Conservation (phyloP, 805 yeast genomes). For the Candida insectorum region DNA sequence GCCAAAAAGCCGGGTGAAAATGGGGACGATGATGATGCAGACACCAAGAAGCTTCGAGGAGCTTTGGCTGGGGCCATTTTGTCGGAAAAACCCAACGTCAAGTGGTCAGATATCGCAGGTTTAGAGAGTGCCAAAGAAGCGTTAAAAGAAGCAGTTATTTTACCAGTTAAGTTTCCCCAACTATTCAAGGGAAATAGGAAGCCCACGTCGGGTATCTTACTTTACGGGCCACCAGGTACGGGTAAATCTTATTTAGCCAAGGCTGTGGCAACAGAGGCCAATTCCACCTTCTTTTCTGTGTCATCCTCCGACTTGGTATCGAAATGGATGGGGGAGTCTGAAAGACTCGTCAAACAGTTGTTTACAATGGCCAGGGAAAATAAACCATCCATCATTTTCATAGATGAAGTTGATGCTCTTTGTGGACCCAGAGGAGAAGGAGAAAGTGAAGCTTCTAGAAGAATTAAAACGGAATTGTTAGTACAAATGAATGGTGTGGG, state of each 20-base stretch:
- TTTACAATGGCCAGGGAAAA: constrained; percentile 95
- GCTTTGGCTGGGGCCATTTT: constrained; percentile 91
- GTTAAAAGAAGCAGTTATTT: constrained; percentile 91
- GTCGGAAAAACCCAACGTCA: constrained; percentile 86
- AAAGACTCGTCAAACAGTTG: constrained; percentile 90
- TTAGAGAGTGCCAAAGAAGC: constrained; percentile 95
- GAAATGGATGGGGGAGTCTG: constrained; percentile 99
- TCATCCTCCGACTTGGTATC: constrained; percentile 95
- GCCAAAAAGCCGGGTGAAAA: constrained; percentile 44
- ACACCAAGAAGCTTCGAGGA: constrained; percentile 83
- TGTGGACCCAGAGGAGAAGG: constrained; percentile 99
- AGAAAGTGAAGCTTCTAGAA: constrained; percentile 91
- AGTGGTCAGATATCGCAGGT: constrained; percentile 96
- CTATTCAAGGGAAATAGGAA: constrained; percentile 90
- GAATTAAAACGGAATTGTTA: constrained; percentile 91
- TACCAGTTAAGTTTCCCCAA: constrained; percentile 96
- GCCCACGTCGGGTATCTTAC: constrained; percentile 85
- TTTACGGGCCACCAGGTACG: constrained; percentile 81
- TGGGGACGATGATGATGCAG: constrained; percentile 61
- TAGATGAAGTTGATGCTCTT: constrained; percentile 96
- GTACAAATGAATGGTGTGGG: constrained; percentile 99
- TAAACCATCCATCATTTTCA: constrained; percentile 92
- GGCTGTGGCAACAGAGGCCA: constrained; percentile 98
- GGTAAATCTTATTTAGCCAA: constrained; percentile 97
- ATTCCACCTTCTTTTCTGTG: constrained; percentile 93